phyloP scores from a whole-genome alignment of 306 rosid species.

The Hippophae tibetana region DNA sequence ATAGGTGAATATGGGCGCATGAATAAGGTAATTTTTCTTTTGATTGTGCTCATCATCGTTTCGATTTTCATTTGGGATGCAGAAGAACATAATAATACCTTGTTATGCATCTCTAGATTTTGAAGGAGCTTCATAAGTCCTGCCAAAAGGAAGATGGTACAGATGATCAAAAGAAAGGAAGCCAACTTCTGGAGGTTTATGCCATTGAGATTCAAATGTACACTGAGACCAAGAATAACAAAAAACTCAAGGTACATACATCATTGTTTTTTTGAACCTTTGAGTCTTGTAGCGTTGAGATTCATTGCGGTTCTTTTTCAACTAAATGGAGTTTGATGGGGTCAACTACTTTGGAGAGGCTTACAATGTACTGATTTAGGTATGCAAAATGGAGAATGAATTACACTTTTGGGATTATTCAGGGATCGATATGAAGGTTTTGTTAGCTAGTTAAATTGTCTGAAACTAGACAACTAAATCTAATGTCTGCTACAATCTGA shows the following conservation, averaged over 20 bases:
- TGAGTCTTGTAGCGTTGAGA: background rate
- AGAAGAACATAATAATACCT: conserved; percentile 1
- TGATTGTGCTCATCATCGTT: background rate
- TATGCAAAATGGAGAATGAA: background rate
- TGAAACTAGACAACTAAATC: background rate
- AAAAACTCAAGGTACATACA: conserved; percentile 75
- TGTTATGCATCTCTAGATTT: conserved; percentile 41
- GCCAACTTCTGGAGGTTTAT: conserved; percentile 89
- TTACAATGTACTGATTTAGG: background rate
- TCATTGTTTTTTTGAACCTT: background rate
- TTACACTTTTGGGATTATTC: background rate
- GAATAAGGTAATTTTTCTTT: conserved; percentile 57
- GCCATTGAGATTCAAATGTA: conserved; percentile 97
- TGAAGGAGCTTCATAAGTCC: conserved; percentile 90
- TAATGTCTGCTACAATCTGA: too few species aligned
- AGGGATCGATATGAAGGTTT: background rate
- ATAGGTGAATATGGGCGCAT: conserved; percentile 97
- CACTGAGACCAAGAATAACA: conserved; percentile 95
- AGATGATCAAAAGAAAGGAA: conserved; percentile 98
- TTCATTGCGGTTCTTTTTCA: too few species aligned
- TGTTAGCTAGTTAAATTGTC: background rate
- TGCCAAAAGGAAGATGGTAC: conserved; percentile 95
- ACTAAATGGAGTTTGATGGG: background rate
- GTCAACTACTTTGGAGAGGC: background rate
- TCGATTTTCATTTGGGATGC: background rate